Conservation (phyloP, 163 green algal genomes). For the Prototheca wickerhamii region DNA sequence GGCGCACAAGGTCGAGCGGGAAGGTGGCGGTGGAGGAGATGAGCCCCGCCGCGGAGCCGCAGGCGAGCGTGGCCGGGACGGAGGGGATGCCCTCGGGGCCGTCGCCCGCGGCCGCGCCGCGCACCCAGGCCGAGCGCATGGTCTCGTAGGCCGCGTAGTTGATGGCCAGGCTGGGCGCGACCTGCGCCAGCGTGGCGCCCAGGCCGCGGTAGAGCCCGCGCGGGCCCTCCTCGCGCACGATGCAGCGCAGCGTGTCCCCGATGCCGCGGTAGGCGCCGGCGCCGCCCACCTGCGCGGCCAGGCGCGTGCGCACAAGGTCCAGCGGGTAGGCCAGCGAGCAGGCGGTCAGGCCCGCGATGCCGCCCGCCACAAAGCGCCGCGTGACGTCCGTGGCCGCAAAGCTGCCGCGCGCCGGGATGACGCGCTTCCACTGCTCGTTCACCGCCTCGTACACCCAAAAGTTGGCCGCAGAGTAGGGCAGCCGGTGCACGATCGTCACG, state of each 20-base stretch:
- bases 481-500: conserved; percentile 66
- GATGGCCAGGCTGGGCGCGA: conserved; percentile 59
- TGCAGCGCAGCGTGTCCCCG: conserved; percentile 37
- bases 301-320: conserved; percentile 85
- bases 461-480: conserved; percentile 80
- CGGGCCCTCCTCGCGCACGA: conserved; percentile 60
- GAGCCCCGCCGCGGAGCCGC: conserved; percentile 60
- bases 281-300: conserved; percentile 58
- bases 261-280: conserved; percentile 45
- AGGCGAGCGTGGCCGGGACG: conserved; percentile 42
- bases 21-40: conserved; percentile 75
- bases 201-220: conserved; percentile 72
- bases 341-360: conserved; percentile 49
- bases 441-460: conserved; percentile 60
- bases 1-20: conserved; percentile 74
- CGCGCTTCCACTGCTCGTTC: conserved; percentile 41
- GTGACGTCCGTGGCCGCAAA: conserved; percentile 24
- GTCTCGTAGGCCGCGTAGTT: conserved; percentile 72
- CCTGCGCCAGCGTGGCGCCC: conserved; percentile 68
- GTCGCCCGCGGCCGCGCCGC: background rate
- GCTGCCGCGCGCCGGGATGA: conserved; percentile 17
- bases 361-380: conserved; percentile 49
- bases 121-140: conserved; percentile 36
- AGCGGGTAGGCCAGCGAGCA: conserved; percentile 87
- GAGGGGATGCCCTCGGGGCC: background rate